Evolutionary conservation across 2,329 filamentous ascomycete genomes (phyloP).

Genomic region (Apiospora kogelbergensis): DNA sequence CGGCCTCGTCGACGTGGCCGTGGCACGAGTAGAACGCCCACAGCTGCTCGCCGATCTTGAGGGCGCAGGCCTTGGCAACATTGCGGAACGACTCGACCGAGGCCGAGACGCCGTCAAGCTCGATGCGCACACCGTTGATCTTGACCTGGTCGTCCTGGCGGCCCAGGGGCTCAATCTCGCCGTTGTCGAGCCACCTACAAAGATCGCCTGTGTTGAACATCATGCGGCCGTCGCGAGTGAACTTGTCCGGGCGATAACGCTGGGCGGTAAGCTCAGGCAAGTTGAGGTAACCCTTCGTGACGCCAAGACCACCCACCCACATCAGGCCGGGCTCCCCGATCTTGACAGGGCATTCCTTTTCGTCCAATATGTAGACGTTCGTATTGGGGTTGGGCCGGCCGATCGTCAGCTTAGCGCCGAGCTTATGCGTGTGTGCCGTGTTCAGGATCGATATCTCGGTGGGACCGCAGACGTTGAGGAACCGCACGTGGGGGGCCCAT

Average conservation of each 20-base stretch:
- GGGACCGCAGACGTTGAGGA: conserved; percentile 4
- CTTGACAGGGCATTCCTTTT: background rate
- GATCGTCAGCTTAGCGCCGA: conserved; percentile 5
- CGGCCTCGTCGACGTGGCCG: background rate
- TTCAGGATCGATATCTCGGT: conserved; percentile 10
- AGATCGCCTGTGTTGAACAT: conserved; percentile 37
- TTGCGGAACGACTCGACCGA: conserved; percentile 7
- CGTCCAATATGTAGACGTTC: conserved; percentile 3
- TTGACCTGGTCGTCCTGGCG: conserved; percentile 50
- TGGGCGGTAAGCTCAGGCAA: conserved; percentile 8
- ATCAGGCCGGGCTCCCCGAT: background rate
- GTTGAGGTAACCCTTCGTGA: background rate
- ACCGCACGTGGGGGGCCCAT: conserved; percentile 7
- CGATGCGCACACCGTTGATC: conserved; percentile 46
- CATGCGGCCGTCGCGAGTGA: conserved; percentile 19
- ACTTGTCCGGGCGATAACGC: conserved; percentile 4
- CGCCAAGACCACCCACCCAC: conserved; percentile 3
- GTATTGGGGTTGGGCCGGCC: conserved; percentile 8
- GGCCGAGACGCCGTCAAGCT: conserved; percentile 33
- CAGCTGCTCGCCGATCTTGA: conserved; percentile 7
- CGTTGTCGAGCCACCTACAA: conserved; percentile 26
- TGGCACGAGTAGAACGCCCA: conserved; percentile 5
- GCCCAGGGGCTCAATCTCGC: conserved; percentile 34
- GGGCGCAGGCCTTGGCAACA: conserved; percentile 1
- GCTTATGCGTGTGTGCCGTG: conserved; percentile 6